Conservation (phyloP, 768 basidiomycete species). For the Pilatotrama ljubarskyi region DNA sequence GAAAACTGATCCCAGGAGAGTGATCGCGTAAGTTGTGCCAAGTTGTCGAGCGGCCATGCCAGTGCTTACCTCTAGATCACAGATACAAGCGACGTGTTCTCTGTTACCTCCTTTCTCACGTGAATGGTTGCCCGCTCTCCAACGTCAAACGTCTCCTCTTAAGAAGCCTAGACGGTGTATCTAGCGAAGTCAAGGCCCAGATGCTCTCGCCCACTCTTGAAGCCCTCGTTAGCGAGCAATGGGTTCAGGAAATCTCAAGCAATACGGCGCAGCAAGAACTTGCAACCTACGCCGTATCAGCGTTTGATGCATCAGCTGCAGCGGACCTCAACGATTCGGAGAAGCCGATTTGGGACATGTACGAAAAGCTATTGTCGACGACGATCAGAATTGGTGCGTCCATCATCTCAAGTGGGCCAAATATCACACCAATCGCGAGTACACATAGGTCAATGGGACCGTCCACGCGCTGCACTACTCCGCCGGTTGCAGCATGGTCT, state of each 20-base stretch:
- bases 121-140: constrained; percentile 54
- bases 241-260: not conserved
- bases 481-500: constrained; percentile 54
- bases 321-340: constrained; percentile 46
- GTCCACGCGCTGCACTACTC: constrained; percentile 43
- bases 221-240: constrained; percentile 29
- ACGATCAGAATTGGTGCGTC: constrained; percentile 49
- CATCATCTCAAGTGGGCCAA: not conserved
- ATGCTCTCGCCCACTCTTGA: constrained; percentile 63
- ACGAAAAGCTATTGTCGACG: constrained; percentile 42
- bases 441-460: constrained; percentile 40
- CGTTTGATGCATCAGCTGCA: constrained; percentile 51
- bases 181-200: constrained; percentile 50
- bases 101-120: constrained; percentile 81
- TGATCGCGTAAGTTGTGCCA: constrained; percentile 46
- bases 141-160: constrained; percentile 57
- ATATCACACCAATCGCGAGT: constrained; percentile 5
- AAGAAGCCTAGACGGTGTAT: constrained; percentile 43
- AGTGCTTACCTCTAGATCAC: not conserved
- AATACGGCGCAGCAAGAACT: constrained; percentile 31
- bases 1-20: constrained; percentile 57
- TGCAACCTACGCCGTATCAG: constrained; percentile 39
- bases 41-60: not conserved
- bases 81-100: constrained; percentile 74
- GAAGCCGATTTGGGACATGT: constrained; percentile 52